Evolutionary conservation across 163 green algal genomes (phyloP).

Genomic region (Volvox carteri): DNA sequence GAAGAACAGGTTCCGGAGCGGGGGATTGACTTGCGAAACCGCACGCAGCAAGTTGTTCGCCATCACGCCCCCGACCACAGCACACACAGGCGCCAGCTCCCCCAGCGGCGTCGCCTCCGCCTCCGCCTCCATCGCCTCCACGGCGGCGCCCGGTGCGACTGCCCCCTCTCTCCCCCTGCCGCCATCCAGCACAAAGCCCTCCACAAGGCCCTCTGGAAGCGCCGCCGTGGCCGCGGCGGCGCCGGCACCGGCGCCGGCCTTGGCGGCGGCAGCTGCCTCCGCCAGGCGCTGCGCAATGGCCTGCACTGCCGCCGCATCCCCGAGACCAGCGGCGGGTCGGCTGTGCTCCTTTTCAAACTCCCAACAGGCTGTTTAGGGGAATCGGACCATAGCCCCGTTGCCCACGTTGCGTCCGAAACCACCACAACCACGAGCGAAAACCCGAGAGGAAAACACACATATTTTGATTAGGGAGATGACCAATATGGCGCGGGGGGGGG

Average conservation of each 20-base stretch:
- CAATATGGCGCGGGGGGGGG: too few species aligned
- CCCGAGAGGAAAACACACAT: too few species aligned
- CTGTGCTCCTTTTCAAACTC: constrained; percentile 44
- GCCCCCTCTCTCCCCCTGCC: too few species aligned
- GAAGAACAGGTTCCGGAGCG: constrained; percentile 89
- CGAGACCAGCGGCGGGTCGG: not conserved
- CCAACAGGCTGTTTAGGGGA: constrained; percentile 64
- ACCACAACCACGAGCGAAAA: too few species aligned
- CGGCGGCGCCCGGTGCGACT: not conserved
- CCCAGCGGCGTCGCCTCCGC: not conserved
- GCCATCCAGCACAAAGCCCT: constrained; percentile 24
- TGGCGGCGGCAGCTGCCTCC: not conserved
- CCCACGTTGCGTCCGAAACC: too few species aligned
- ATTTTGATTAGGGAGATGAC: too few species aligned
- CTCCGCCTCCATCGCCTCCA: not conserved
- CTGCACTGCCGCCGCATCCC: constrained; percentile 1
- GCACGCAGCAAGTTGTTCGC: constrained; percentile 90
- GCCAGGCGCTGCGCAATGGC: not conserved
- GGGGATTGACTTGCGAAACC: constrained; percentile 79
- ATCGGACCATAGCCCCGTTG: too few species aligned
- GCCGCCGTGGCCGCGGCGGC: not conserved
- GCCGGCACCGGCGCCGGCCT: not conserved
- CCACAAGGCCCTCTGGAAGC: constrained; percentile 53
- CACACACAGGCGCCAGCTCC: constrained; percentile 45
- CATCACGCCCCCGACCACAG: constrained; percentile 86